Evolutionary conservation across 2,329 filamentous ascomycete genomes (phyloP), one percentile per base, ranked within the genome.

Genomic region (Colletotrichum abscissum): DNA sequence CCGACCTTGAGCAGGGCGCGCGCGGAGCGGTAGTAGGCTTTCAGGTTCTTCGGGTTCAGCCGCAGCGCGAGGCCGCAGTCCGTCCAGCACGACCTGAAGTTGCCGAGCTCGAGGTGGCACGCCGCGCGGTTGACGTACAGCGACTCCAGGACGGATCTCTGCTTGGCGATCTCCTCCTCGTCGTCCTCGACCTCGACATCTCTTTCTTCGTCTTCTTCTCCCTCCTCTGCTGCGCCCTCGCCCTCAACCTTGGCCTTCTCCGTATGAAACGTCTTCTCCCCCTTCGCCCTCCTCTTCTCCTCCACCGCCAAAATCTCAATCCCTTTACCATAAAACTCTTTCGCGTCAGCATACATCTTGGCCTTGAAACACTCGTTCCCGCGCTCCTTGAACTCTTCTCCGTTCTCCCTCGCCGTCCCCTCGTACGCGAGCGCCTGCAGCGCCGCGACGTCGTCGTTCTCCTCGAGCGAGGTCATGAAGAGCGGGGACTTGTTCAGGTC

Each of bases 381-480:
- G 77, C 95, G 94, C 80, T 96, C 93, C 78, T 97, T 95, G 86
- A 98, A 98, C 76, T 94, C 94, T 57, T 89, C 85, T 24, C 92
- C 93, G 74, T 97, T 92, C 81, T 98, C 96, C 11, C 92, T 88
- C 62, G 94, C 91, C 9, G 95, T 95, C 24, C 97, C 97, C 85
- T 99, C 97, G 81, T 98, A 98, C 35, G 95, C 94, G 52, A 99
- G 86, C 0, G 97, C 96, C 80, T 94, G 93, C 73, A 99, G 88
- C 0, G 97, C 97, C 78, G 97, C 95, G 0, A 98, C 87, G 77
- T 94, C 92, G 74, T 93, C 87, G 79, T 98, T 98, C 76, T 95
- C 92, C 76, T 97, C 93, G 42, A 98, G 88, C 77, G 94, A 92
- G 35, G 95, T 98, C 97, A 99, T 99, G 87, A 99, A 99, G 49